Base-by-base conservation (phyloP, 2,329 filamentous ascomycete genomes). In the Scortechinia acanthostroma region DNA sequence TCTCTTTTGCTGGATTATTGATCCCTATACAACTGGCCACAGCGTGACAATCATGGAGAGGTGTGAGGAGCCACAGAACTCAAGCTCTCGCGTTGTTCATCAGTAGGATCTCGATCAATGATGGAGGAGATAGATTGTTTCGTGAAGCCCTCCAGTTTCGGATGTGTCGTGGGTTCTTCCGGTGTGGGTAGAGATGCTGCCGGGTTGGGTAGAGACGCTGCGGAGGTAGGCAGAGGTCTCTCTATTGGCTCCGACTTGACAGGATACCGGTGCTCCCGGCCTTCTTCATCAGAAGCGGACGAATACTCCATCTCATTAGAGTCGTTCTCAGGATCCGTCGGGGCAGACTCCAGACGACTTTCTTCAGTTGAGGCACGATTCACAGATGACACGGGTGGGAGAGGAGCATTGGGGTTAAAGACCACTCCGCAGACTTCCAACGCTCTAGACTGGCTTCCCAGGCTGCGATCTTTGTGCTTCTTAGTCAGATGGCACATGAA, bases 401-500 rank as follows among this genome's bases (percentile, higher is more conserved):
- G 53, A 5, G 62, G 62, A 3, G 61, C 55, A 43, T 55, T 62
- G 10, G 61, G 61, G 42, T 65, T 60, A 43, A 56, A 64, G 4
- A 65, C 58, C 2, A 61, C 53, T 4, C 62, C 62, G 33, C 62
- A 65, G 3, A 64, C 52, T 44, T 65, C 62, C n/a, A 65, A 53
- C 3, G 62, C 62, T 14, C 62, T 54, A 13, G 61, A 64, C 42
- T 65, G 62, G 49, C 61, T 65, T 22, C 62, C 62, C 45, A 65
- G 45, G 16, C 57, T 64, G 44, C 61, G 58, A 47, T 65, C 62
- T 45, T 65, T 65, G 51, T 65, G 62, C 47, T 64, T 64, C 49
- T 64, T 65, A 3, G 62, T 65, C 45, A 65, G 52, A 43, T 65
- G 62, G 52, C 62, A 64, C 61, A 64, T 65, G 51, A 65, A 65